These are phyloP conservation scores for Entomortierella chlamydospora DNA, from an alignment of 192 early-diverging fungal genomes.

Conservation along the genomic window DNA sequence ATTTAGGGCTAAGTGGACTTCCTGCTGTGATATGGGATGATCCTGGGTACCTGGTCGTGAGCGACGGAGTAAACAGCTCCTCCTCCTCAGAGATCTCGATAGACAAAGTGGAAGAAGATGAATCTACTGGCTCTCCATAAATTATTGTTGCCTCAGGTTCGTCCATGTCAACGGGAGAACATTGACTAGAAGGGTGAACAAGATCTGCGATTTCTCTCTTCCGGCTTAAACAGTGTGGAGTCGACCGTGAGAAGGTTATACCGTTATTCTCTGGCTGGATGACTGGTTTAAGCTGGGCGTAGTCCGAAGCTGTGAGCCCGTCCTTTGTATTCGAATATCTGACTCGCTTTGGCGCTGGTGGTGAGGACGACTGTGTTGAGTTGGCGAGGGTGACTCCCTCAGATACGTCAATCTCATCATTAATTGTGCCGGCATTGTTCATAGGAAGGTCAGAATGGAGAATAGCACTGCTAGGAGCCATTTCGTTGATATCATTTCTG, in stretches of 20 bases:
- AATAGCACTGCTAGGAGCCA: conserved; percentile 36
- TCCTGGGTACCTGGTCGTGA: conserved; percentile 11
- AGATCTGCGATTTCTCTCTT: conserved; percentile 30
- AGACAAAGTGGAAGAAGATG: conserved; percentile 4
- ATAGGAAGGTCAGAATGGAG: conserved; percentile 34
- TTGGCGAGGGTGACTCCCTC: not conserved
- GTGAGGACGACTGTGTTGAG: not conserved
- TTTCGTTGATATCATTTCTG: conserved; percentile 31
- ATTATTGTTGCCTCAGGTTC: conserved; percentile 13
- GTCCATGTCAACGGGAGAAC: conserved; percentile 27
- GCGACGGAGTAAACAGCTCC: not conserved
- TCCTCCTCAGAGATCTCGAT: conserved; percentile 11
- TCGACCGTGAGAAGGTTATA: not conserved
- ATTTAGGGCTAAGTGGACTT: not conserved
- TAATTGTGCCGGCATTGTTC: conserved; percentile 22
- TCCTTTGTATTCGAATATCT: conserved; percentile 2
- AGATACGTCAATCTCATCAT: conserved; percentile 24
- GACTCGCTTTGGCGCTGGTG: conserved; percentile 21
- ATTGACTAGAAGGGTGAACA: conserved; percentile 10
- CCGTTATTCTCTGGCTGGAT: conserved; percentile 25
- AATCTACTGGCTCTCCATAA: conserved; percentile 35
- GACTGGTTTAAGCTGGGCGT: conserved; percentile 34
- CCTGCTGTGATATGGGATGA: not conserved
- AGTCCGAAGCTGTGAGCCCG: conserved; percentile 17
- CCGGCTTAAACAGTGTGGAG: conserved; percentile 9